Evolutionary conservation across 495 filamentous ascomycete species (phyloP), one percentile per base, ranked within the genome.

Genomic region (Halenospora varia): DNA sequence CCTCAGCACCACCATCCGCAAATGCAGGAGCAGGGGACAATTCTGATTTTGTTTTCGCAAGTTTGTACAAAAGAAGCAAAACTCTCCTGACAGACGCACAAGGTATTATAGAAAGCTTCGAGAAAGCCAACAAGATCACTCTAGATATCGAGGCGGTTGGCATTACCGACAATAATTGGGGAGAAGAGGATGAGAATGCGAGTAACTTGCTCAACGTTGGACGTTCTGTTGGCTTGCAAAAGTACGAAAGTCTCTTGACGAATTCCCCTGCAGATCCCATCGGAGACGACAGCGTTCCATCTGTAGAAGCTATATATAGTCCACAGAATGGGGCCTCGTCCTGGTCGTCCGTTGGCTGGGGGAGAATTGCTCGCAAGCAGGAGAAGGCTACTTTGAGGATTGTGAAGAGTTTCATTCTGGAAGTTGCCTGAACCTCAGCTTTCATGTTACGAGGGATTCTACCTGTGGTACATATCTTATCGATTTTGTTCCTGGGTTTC

Each of bases 341-440:
- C 22, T 40, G 50, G 29, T 41, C 39, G 8, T 57, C 20, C 22
- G 42, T 41, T 19, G 48, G 44, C 41, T 74, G 66, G 72, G 62
- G 51, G 10, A 57, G 50, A 42, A 58, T 63, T 10, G 67, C 66
- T 10, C 63, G 55, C 48, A 68, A 71, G 59, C 66, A 68, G n/a
- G 59, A 71, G 45, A 73, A 66, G 53, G 72, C 69, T 45, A 54
- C 68, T 0, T 68, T 60, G 59, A 71, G 64, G 49, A 25, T 75
- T 24, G 59, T 66, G 2, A 74, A 47, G 55, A 55, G 15, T 51
- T 72, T 35, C 52, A 17, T 20, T 51, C 15, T 9, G 2, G 22
- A 35, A 23, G 25, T 48, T 51, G 52, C 29, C 19, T 41, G 29
- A 35, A 13, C 13, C 6, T 4, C 13, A 6, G 29, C 13, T 35